Conservation (phyloP, 2,329 filamentous ascomycete genomes). For the Aspergillus sp. region DNA sequence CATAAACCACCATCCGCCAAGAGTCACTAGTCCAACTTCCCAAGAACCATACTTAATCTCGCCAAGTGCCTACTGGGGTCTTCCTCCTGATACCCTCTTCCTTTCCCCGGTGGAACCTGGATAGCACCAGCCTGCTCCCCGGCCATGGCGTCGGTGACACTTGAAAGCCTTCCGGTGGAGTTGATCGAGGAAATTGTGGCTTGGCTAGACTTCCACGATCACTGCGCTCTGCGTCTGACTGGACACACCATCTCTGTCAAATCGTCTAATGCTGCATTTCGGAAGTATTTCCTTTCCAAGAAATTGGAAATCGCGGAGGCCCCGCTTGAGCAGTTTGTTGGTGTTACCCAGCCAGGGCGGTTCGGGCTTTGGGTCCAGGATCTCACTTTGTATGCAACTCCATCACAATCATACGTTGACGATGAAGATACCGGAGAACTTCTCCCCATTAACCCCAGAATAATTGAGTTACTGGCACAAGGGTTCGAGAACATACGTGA, state of each 20-base stretch:
- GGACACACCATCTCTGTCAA: background rate
- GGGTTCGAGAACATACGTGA: background rate
- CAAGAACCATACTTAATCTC: background rate
- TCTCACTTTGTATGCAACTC: background rate
- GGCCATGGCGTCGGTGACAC: background rate
- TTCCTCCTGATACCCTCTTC: background rate
- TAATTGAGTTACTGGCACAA: background rate
- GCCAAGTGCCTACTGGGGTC: background rate
- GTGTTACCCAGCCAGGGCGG: background rate
- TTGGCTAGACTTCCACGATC: background rate
- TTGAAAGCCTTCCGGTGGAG: background rate
- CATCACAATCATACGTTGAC: too few species aligned
- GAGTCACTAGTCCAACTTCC: background rate
- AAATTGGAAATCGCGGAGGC: background rate
- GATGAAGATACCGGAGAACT: too few species aligned
- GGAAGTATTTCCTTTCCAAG: background rate
- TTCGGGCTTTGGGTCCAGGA: background rate
- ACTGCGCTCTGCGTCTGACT: slow-evolving; percentile 2
- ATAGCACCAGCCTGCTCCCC: background rate
- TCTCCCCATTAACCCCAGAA: too few species aligned
- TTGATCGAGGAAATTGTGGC: background rate
- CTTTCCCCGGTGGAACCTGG: background rate
- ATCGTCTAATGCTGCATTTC: background rate
- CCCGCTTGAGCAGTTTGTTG: background rate
- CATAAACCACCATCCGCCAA: background rate